phyloP scores from a whole-genome alignment of 257 asterid species.

The Salvia miltiorrhiza region DNA sequence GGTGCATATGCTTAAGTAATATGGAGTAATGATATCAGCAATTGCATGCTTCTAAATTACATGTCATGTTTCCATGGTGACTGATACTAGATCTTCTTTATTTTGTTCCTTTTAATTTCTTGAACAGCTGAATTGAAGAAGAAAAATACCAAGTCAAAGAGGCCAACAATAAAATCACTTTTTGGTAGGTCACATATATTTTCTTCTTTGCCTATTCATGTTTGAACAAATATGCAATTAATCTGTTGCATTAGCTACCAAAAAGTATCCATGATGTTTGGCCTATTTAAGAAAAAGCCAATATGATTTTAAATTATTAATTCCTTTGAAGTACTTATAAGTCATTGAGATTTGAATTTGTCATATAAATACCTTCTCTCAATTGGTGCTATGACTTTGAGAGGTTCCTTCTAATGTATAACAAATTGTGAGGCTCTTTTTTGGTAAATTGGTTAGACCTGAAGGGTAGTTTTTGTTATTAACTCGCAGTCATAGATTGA shows the following conservation, averaged over 20 bases:
- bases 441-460: background rate
- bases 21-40: background rate
- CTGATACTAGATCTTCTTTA: slow-evolving; percentile 20
- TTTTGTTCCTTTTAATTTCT: slow-evolving; percentile 5
- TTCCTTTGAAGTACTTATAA: background rate
- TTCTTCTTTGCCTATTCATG: background rate
- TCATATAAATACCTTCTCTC: background rate
- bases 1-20: slow-evolving; percentile 2
- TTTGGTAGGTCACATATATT: slow-evolving; percentile 56
- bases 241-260: background rate
- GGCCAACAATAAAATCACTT: slow-evolving; percentile 82
- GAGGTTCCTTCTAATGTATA: background rate
- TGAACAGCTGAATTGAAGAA: slow-evolving; percentile 88
- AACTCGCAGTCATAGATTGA: background rate
- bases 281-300: background rate
- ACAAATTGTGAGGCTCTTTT: background rate
- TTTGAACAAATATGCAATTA: background rate
- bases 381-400: background rate
- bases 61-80: background rate
- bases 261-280: background rate
- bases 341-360: background rate
- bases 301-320: background rate
- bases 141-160: slow-evolving; percentile 68
- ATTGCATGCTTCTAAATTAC: background rate
- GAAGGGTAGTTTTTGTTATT: background rate